Evolutionary conservation across 495 filamentous ascomycete genomes (phyloP).

Genomic region (Trypethelium eluteriae): DNA sequence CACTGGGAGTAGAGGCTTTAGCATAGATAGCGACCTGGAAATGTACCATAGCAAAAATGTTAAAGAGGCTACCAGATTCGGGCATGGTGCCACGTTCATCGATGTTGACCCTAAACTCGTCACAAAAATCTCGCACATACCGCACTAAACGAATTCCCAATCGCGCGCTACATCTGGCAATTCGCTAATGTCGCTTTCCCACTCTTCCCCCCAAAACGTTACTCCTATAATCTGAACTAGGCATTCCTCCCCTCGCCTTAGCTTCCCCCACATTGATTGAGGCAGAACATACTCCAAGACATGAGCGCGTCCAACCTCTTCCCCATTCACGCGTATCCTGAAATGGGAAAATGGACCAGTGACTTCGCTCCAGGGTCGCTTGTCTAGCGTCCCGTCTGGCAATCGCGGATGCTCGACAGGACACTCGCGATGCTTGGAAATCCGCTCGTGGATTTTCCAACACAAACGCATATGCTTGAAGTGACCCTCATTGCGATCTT

Average conservation of each 20-base stretch:
- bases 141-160: background rate
- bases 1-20: background rate
- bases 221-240: background rate
- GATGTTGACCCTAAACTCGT: background rate
- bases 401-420: constrained; percentile 3
- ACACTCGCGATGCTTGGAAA: background rate
- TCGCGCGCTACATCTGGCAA: background rate
- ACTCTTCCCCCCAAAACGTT: constrained; percentile 5
- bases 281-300: constrained; percentile 21
- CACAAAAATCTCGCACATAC: background rate
- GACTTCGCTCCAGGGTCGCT: constrained; percentile 23
- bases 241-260: background rate
- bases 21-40: background rate
- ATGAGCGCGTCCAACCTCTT: constrained; percentile 23
- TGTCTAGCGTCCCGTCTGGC: background rate
- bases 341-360: constrained; percentile 29
- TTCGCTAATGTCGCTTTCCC: background rate
- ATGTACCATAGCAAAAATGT: background rate
- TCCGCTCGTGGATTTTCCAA: constrained; percentile 9
- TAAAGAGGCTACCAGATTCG: background rate
- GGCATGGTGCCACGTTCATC: background rate
- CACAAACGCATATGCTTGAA: constrained; percentile 5
- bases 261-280: constrained; percentile 16
- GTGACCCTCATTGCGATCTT: background rate
- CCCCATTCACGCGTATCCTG: constrained; percentile 18